phyloP scores from a whole-genome alignment of 2,329 filamentous ascomycete genomes.

The Chaetomium sp. region DNA sequence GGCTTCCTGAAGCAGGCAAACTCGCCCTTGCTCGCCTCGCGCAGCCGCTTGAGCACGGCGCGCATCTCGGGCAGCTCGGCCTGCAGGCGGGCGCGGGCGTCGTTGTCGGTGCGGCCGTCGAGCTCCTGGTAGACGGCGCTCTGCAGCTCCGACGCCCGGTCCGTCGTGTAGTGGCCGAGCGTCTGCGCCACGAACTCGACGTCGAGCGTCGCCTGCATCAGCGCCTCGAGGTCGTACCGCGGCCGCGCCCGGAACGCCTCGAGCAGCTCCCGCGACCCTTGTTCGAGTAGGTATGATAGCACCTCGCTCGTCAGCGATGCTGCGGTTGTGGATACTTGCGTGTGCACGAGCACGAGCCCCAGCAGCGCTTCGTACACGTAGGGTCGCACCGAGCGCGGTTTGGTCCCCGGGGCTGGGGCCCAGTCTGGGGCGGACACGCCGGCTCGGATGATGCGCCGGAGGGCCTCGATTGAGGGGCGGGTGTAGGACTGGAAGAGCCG shows the following conservation, averaged over 20 bases:
- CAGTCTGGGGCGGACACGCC: conserved; percentile 74
- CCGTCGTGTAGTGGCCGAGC: conserved; percentile 83
- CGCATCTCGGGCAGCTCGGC: conserved; percentile 89
- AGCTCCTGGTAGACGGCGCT: conserved; percentile 90
- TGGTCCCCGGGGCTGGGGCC: conserved; percentile 60
- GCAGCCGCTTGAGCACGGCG: conserved; percentile 77
- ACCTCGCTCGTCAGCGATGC: conserved; percentile 76
- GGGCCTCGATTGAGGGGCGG: conserved; percentile 67
- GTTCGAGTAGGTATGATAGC: conserved; percentile 82
- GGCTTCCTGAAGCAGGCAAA: conserved; percentile 82
- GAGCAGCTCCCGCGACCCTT: conserved; percentile 77
- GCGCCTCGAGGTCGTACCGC: conserved; percentile 72
- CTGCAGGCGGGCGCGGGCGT: conserved; percentile 77
- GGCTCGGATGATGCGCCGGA: conserved; percentile 69
- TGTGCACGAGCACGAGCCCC: conserved; percentile 85
- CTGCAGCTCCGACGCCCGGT: conserved; percentile 78
- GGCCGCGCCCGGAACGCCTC: conserved; percentile 71
- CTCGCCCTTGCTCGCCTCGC: conserved; percentile 80
- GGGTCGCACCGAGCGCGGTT: conserved; percentile 74
- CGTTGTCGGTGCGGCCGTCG: conserved; percentile 85
- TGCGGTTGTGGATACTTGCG: conserved; percentile 80
- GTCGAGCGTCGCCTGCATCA: conserved; percentile 97
- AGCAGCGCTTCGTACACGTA: conserved; percentile 91
- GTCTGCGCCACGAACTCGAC: conserved; percentile 97
- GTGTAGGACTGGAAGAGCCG: conserved; percentile 93